Percentiles rank a stretch among this genome's conserved stretches.
Evolutionary conservation across 1,284 basidiomycete species (phyloP).

Genomic region (Moesziomyces sp.): DNA sequence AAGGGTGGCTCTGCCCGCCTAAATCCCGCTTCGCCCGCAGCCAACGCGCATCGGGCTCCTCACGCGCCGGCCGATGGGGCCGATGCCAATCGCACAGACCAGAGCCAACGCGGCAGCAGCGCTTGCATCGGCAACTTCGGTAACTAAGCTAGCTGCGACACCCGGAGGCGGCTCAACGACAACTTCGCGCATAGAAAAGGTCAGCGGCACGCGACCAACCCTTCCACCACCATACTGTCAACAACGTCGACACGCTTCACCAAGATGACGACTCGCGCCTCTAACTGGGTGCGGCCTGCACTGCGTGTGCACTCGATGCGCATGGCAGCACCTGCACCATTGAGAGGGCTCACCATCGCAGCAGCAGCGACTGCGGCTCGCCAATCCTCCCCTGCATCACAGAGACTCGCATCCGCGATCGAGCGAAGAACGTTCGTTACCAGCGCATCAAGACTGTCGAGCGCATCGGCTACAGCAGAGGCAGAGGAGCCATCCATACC

Average conservation of each 20-base stretch:
- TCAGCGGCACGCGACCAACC: neutral
- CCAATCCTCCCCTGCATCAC: no score
- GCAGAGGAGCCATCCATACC: slow-evolving; percentile 53
- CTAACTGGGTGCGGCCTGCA: neutral
- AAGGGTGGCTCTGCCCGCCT: slow-evolving; percentile 1
- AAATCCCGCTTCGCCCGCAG: slow-evolving; percentile 30
- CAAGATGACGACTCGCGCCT: neutral
- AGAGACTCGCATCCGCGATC: neutral
- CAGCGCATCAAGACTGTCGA: slow-evolving; percentile 5
- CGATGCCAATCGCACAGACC: neutral
- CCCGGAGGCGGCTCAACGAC: neutral
- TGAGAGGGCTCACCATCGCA: neutral
- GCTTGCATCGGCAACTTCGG: slow-evolving; percentile 37
- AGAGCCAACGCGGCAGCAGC: slow-evolving; percentile 11
- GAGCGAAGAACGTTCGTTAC: slow-evolving; percentile 2
- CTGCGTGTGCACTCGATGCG: neutral
- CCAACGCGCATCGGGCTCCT: neutral
- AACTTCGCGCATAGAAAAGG: neutral
- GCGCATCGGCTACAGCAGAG: neutral
- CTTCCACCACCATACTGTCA: neutral
- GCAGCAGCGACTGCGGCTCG: no score
- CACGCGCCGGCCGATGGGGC: slow-evolving; percentile 1
- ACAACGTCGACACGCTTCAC: no score
- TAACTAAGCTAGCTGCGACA: slow-evolving; percentile 1
- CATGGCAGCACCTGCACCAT: neutral